Conservation (phyloP, 768 basidiomycete genomes). For the Trametes meyenii region DNA sequence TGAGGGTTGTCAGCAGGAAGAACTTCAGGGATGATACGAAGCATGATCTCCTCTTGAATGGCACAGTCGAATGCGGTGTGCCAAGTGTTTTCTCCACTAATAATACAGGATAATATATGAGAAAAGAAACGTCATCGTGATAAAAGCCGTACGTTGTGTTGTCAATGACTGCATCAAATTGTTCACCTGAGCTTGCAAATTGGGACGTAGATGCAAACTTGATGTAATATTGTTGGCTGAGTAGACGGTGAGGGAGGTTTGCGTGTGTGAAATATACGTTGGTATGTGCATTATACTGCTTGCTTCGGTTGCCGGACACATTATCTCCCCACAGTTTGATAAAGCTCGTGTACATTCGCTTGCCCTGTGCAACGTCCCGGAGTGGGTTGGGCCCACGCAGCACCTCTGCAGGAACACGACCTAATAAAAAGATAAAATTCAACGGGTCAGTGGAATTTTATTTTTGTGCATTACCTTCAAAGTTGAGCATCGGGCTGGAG, state of each 20-base stretch:
- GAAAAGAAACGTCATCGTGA: background rate
- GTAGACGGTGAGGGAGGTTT: conserved; percentile 32
- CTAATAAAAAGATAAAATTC: background rate
- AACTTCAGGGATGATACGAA: background rate
- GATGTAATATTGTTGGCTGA: conserved; percentile 38
- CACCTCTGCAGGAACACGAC: background rate
- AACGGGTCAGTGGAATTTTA: background rate
- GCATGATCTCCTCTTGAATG: background rate
- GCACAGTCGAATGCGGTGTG: conserved; percentile 3
- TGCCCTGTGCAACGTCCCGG: background rate
- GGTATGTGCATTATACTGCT: conserved; percentile 41
- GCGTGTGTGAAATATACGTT: conserved; percentile 38
- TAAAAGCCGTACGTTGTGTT: background rate
- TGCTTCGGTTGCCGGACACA: conserved; percentile 39
- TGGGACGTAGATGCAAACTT: conserved; percentile 38
- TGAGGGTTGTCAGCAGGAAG: conserved; percentile 24
- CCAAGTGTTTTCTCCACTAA: conserved; percentile 1
- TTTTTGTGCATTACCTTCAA: background rate
- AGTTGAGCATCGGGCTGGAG: background rate
- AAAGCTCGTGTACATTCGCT: conserved; percentile 14
- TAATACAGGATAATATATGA: background rate
- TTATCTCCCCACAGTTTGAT: conserved; percentile 36
- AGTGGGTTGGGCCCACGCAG: background rate
- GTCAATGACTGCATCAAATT: conserved; percentile 24
- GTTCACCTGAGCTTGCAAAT: conserved; percentile 35